Conservation (phyloP, 495 filamentous ascomycete genomes). For the Evansstolkia leycettana region DNA sequence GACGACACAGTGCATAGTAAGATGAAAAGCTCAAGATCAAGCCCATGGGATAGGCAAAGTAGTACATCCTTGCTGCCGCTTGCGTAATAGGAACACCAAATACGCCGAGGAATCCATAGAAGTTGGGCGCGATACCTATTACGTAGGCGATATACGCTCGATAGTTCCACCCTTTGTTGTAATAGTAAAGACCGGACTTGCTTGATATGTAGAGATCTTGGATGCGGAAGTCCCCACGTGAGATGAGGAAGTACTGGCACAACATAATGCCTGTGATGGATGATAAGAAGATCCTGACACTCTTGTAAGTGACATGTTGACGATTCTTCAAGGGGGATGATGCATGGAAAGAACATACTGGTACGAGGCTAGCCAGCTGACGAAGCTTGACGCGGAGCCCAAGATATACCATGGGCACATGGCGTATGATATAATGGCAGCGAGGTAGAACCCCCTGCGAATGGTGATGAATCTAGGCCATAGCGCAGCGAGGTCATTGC, state of each 20-base stretch:
- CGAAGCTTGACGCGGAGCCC: conserved; percentile 16
- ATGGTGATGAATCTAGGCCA: conserved; percentile 19
- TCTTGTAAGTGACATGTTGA: not conserved
- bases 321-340: not conserved
- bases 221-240: too few relatives aligned
- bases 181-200: too few relatives aligned
- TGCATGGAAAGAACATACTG: conserved; percentile 2
- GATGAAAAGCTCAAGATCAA: too few relatives aligned
- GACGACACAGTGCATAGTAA: too few relatives aligned
- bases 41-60: too few relatives aligned
- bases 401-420: conserved; percentile 24
- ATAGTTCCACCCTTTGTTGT: too few relatives aligned
- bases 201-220: too few relatives aligned
- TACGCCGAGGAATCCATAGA: too few relatives aligned
- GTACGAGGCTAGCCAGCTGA: conserved; percentile 22
- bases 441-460: conserved; percentile 18
- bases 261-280: conserved; percentile 19
- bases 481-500: conserved; percentile 18
- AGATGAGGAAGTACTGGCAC: conserved; percentile 22
- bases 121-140: too few relatives aligned
- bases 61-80: too few relatives aligned
- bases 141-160: too few relatives aligned
- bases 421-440: conserved; percentile 17
- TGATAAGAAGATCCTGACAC: conserved; percentile 14
- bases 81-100: too few relatives aligned